Base-by-base conservation (phyloP, 768 basidiomycete genomes). In the Phlebiopsis flavidoalba region DNA sequence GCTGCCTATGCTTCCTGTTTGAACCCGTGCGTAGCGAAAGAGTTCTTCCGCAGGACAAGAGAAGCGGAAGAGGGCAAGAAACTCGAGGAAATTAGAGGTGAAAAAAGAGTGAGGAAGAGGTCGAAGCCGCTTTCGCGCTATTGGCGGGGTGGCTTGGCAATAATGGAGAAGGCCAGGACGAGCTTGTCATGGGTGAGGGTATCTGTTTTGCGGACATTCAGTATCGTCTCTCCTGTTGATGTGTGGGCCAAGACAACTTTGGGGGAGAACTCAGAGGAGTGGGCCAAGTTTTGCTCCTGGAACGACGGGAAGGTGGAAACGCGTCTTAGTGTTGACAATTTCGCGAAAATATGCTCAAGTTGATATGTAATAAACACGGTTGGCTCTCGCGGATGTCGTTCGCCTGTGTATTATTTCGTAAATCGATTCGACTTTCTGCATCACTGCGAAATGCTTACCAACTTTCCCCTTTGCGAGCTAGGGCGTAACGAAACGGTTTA, bases 281-380 rank as follows among this genome's bases (percentile, higher is more conserved):
- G 77, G 78, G 64, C 66, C 45, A 69, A 70, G 7, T 62, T 77
- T 0, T 60, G 66, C 45, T 63, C 62, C 8, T 79, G 76, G 76
- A 68, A 81, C 51, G 67, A 63, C n/a, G 7, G 79, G 79, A 14
- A 64, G 71, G 47, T 80, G 80, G 79, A 73, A 63, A 10, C 68
- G n/a, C n/a, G 64, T 22, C 66, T 76, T 46, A n/a, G n/a, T n/a
- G 35, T 75, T 48, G 64, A 67, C 17, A 60, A 62, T n/a, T 64
- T 79, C 45, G 64, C 72, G n/a, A 48, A 66, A 70, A 52, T 78
- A 75, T 50, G 71, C 64, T 15, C 37, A 59, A 0, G 65, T 67
- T 17, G 62, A 63, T 19, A n/a, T 43, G 17, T 31, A 31, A 31
- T 6, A 31, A 31, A 31, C 26, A 6, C 26, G 26, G 6, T 31